A percentile compares a stretch with the other conserved stretches of the same genome.
phyloP scores from a whole-genome alignment of 2,329 filamentous ascomycete genomes.

The Fusarium drepaniforme region DNA sequence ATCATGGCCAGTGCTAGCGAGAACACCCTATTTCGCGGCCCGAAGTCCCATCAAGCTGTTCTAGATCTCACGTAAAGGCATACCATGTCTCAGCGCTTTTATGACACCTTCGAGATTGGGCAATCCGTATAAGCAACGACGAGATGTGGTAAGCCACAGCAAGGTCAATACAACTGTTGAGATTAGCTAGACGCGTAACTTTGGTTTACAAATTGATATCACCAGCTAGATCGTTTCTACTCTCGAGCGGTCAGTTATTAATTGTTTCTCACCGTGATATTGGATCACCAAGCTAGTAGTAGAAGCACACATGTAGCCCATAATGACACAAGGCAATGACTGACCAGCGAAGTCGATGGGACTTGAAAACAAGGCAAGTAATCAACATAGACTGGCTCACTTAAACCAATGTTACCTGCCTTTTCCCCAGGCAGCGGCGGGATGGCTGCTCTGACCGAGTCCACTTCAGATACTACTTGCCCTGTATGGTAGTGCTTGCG shows the following conservation, averaged over 20 bases:
- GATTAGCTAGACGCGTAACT: not conserved
- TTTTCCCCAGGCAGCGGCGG: not conserved
- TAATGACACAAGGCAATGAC: not conserved
- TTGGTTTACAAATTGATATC: not conserved
- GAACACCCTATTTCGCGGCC: not conserved
- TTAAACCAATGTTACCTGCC: not conserved
- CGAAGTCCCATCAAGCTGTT: not conserved
- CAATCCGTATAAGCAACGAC: not conserved
- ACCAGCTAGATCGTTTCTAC: not conserved
- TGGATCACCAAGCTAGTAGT: not conserved
- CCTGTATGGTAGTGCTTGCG: not conserved
- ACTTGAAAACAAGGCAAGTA: not conserved
- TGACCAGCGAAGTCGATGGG: not conserved
- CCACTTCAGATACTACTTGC: not conserved
- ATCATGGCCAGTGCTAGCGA: not conserved
- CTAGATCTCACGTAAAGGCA: not conserved
- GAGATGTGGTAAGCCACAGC: not conserved
- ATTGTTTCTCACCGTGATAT: not conserved
- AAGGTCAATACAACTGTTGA: not conserved
- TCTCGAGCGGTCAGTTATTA: not conserved
- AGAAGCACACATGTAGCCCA: not conserved
- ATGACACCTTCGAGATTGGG: not conserved
- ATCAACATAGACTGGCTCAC: not conserved
- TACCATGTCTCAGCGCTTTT: not conserved
- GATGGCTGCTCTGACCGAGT: not conserved